Evolutionary conservation across 805 yeast species (phyloP).

Genomic region (Dipodascopsis tothii): DNA sequence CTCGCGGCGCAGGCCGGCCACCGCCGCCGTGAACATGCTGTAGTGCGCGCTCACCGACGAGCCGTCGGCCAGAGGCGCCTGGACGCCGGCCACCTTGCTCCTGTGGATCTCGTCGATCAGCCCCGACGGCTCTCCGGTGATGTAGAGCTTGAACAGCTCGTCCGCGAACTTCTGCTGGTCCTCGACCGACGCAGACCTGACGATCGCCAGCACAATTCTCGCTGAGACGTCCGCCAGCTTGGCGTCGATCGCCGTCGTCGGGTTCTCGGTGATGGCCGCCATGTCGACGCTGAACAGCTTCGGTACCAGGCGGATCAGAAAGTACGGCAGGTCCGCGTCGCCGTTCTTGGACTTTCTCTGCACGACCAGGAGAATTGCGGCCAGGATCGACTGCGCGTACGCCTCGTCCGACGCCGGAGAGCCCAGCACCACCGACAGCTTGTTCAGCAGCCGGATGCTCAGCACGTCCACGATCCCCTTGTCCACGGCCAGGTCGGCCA

Average conservation of each 20-base stretch:
- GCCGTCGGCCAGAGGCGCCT: slow-evolving; percentile 7
- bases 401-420: slow-evolving; percentile 1
- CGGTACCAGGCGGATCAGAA: slow-evolving; percentile 22
- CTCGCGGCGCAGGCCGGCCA: slow-evolving; percentile 13
- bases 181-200: slow-evolving; percentile 20
- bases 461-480: slow-evolving; percentile 35
- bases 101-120: slow-evolving; percentile 11
- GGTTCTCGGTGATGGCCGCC: slow-evolving; percentile 7
- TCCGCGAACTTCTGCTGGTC: slow-evolving; percentile 16
- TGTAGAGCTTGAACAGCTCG: slow-evolving; percentile 14
- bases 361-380: slow-evolving; percentile 28
- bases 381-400: slow-evolving; percentile 26
- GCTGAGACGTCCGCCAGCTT: slow-evolving; percentile 20
- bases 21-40: slow-evolving; percentile 10
- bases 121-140: slow-evolving; percentile 2
- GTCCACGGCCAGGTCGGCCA: slow-evolving; percentile 32
- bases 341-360: slow-evolving; percentile 15
- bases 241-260: slow-evolving; percentile 5
- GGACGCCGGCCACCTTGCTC: slow-evolving; percentile 1
- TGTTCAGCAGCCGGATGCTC: slow-evolving; percentile 34
- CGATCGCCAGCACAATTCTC: slow-evolving; percentile 24
- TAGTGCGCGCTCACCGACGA: neutral
- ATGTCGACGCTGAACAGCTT: slow-evolving; percentile 15
- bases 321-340: slow-evolving; percentile 22
- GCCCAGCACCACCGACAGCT: slow-evolving; percentile 26